A percentile compares a stretch with the other conserved stretches of the same genome.
phyloP scores from a whole-genome alignment of 345 rosid genomes.

The Carallia brachiata region DNA sequence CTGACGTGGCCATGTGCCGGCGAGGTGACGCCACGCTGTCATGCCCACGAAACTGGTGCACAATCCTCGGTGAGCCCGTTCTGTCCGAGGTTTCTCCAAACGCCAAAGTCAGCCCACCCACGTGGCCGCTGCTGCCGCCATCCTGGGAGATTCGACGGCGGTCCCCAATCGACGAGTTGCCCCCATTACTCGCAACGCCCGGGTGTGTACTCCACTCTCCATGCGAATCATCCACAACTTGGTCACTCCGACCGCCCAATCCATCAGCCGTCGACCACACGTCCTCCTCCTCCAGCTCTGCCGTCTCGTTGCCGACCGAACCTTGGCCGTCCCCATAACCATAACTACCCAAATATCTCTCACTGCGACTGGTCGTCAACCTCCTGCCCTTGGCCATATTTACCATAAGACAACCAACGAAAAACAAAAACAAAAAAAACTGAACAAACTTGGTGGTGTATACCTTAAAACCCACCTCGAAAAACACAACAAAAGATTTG shows the following conservation, averaged over 20 bases:
- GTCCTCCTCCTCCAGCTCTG: conserved; percentile 80
- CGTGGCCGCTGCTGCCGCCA: conserved; percentile 29
- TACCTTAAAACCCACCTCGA: not conserved
- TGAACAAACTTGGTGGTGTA: not conserved
- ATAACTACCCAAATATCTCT: conserved; percentile 52
- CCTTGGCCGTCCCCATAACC: conserved; percentile 26
- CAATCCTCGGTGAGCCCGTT: conserved; percentile 52
- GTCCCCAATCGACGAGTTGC: not conserved
- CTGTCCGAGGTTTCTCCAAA: conserved; percentile 46
- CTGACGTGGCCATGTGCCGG: conserved; percentile 69
- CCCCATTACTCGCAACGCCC: conserved; percentile 21
- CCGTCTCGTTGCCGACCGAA: conserved; percentile 13
- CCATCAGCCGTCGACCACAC: conserved; percentile 71
- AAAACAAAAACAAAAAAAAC: not conserved
- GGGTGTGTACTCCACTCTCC: conserved; percentile 49
- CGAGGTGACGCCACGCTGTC: conserved; percentile 38
- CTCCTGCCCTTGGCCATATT: conserved; percentile 70
- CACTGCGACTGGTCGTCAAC: conserved; percentile 74
- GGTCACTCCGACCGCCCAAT: conserved; percentile 27
- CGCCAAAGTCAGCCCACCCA: conserved; percentile 72
- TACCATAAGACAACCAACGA: not conserved
- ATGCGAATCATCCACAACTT: conserved; percentile 1
- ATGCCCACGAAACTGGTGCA: conserved; percentile 65
- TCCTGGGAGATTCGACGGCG: conserved; percentile 19
- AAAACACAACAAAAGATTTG: not conserved